These are phyloP conservation scores for Paracorniculantispora psalliotae DNA, from an alignment of 2,329 filamentous ascomycete species.

Conservation along the genomic window DNA sequence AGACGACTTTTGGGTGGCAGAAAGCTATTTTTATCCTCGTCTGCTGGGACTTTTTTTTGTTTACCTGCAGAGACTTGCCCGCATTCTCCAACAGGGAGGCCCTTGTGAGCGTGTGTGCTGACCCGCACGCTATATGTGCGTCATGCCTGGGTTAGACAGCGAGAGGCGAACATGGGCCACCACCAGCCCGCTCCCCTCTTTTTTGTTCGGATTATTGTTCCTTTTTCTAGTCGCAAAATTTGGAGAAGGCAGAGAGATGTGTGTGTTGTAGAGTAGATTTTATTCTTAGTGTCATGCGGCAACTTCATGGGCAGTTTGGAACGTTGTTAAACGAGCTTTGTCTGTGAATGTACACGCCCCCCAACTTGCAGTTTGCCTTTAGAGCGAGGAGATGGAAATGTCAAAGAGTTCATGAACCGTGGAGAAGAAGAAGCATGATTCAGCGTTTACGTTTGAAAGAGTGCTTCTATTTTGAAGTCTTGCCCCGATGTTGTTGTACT, in stretches of 20 bases:
- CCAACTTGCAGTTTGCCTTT: too few relatives aligned
- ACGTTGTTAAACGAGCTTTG: too few relatives aligned
- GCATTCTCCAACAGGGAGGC: too few relatives aligned
- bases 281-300: background rate
- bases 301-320: background rate
- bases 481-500: background rate
- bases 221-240: background rate
- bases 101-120: background rate
- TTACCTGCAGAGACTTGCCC: background rate
- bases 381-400: too few relatives aligned
- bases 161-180: background rate
- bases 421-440: too few relatives aligned
- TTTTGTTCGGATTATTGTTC: background rate
- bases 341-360: too few relatives aligned
- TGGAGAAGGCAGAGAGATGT: background rate
- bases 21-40: slow-evolving; percentile 5
- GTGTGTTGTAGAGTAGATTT: background rate
- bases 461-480: background rate
- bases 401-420: too few relatives aligned
- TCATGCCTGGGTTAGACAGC: background rate
- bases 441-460: background rate
- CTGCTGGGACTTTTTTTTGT: background rate
- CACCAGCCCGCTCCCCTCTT: background rate
- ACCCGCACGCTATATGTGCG: background rate
- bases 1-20: background rate